Evolutionary conservation across 192 early-diverging fungal species (phyloP).

Genomic region (Coemansia sp.): DNA sequence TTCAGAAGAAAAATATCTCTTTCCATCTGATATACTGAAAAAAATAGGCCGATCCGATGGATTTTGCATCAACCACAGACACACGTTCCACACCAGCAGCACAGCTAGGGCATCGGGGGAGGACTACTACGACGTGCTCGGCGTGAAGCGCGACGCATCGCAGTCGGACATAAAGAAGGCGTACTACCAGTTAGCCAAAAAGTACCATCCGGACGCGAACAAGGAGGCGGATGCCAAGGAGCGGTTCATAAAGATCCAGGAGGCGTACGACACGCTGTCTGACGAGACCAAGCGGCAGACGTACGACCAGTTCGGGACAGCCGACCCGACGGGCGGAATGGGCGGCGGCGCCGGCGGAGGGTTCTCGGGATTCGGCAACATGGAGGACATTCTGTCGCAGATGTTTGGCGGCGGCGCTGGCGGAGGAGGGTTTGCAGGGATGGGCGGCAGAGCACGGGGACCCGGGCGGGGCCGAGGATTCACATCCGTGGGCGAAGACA

Average conservation of each 20-base stretch:
- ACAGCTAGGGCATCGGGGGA: conserved; percentile 42
- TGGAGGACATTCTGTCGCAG: conserved; percentile 72
- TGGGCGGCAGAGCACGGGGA: conserved; percentile 44
- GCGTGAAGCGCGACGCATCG: conserved; percentile 76
- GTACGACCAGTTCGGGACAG: conserved; percentile 91
- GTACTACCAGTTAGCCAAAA: conserved; percentile 94
- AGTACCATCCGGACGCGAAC: conserved; percentile 98
- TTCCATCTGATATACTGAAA: not conserved
- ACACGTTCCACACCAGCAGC: conserved; percentile 39
- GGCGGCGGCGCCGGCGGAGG: conserved; percentile 55
- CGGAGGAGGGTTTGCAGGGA: conserved; percentile 43
- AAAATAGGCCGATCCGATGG: not conserved
- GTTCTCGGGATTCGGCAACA: conserved; percentile 54
- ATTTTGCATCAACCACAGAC: not conserved
- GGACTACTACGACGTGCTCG: conserved; percentile 87
- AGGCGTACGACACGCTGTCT: conserved; percentile 94
- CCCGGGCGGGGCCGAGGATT: conserved; percentile 41
- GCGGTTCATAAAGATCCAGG: conserved; percentile 96
- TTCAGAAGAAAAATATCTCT: too few species aligned
- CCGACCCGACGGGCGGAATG: conserved; percentile 46
- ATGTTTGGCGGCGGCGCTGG: conserved; percentile 61
- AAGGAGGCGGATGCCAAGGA: conserved; percentile 90
- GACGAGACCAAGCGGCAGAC: conserved; percentile 89
- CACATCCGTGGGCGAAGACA: conserved; percentile 60
- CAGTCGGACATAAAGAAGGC: conserved; percentile 94